phyloP scores from a whole-genome alignment of 202 grass and related monocot genomes.

The Panicum hallii region DNA sequence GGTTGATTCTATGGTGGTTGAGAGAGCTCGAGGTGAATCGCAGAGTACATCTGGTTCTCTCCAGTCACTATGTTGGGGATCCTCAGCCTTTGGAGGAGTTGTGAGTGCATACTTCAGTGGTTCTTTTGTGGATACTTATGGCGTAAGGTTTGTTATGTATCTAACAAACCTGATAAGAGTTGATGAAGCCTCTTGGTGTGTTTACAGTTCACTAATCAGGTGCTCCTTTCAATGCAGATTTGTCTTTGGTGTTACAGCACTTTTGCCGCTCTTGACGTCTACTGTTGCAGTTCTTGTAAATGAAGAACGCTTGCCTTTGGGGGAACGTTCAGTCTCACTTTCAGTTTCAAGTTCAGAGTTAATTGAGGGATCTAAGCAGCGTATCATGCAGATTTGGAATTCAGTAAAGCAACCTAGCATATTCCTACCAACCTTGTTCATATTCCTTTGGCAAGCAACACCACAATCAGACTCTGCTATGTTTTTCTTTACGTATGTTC shows the following conservation, averaged over 20 bases:
- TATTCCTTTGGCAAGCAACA: slow-evolving; percentile 99
- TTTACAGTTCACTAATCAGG: slow-evolving; percentile 38
- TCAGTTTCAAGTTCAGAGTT: slow-evolving; percentile 62
- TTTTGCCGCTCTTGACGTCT: slow-evolving; percentile 92
- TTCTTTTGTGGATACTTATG: slow-evolving; percentile 87
- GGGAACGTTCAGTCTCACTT: slow-evolving; percentile 48
- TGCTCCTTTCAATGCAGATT: slow-evolving; percentile 63
- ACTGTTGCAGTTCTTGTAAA: slow-evolving; percentile 94
- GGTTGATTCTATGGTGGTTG: slow-evolving; percentile 98
- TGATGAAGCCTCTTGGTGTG: slow-evolving; percentile 15
- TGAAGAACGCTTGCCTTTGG: slow-evolving; percentile 52
- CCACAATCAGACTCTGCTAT: slow-evolving; percentile 94
- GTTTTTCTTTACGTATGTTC: slow-evolving; percentile 92
- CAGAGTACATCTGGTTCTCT: slow-evolving; percentile 95
- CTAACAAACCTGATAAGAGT: not conserved
- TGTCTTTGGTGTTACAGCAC: slow-evolving; percentile 88
- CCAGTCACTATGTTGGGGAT: slow-evolving; percentile 96
- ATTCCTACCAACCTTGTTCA: slow-evolving; percentile 86
- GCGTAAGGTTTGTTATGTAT: slow-evolving; percentile 73
- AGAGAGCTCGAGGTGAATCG: slow-evolving; percentile 97
- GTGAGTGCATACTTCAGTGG: slow-evolving; percentile 98
- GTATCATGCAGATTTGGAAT: slow-evolving; percentile 74
- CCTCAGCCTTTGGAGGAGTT: slow-evolving; percentile 90
- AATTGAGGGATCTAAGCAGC: slow-evolving; percentile 72
- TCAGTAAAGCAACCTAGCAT: slow-evolving; percentile 86